A percentile compares a stretch with the other conserved stretches of the same genome.
These are phyloP conservation scores for Plectranthus barbatus DNA, from an alignment of 257 asterid species.

Conservation along the genomic window DNA sequence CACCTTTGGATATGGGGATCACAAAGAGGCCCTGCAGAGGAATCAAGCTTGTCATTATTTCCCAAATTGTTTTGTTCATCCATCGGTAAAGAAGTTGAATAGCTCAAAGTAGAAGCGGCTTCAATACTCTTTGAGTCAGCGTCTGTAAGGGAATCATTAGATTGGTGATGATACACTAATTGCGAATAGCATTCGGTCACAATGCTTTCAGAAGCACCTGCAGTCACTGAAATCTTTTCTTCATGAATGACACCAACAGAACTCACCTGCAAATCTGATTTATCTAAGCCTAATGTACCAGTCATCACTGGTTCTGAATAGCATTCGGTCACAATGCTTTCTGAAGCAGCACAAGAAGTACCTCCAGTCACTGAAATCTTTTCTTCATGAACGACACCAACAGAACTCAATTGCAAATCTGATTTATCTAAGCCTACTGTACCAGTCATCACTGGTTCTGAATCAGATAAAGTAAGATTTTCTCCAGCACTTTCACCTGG, in stretches of 20 bases:
- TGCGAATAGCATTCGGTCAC: slow-evolving; percentile 28
- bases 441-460: slow-evolving; percentile 16
- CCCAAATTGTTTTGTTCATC: too few relatives aligned
- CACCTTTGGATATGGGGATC: slow-evolving; percentile 17
- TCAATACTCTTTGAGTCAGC: too few relatives aligned
- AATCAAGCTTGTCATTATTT: too few relatives aligned
- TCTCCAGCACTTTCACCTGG: slow-evolving; percentile 19
- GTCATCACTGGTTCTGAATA: slow-evolving; percentile 17
- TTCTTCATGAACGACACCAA: slow-evolving; percentile 18
- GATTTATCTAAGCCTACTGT: slow-evolving; percentile 9
- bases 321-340: slow-evolving; percentile 26
- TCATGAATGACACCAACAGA: slow-evolving; percentile 16
- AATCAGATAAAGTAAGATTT: slow-evolving; percentile 9
- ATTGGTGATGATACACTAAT: slow-evolving; percentile 20
- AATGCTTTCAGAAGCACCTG: slow-evolving; percentile 16
- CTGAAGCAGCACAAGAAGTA: slow-evolving; percentile 13
- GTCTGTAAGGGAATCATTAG: slow-evolving; percentile 1
- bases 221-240: slow-evolving; percentile 19
- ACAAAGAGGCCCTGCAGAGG: too few relatives aligned
- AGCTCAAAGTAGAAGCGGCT: too few relatives aligned
- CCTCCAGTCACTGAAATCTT: slow-evolving; percentile 15
- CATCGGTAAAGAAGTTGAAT: too few relatives aligned
- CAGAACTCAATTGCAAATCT: too few relatives aligned
- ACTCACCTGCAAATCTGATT: slow-evolving; percentile 18
- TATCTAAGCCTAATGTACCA: slow-evolving; percentile 8